phyloP scores from a whole-genome alignment of 2,329 filamentous ascomycete genomes.

The Ophiostoma sp. region DNA sequence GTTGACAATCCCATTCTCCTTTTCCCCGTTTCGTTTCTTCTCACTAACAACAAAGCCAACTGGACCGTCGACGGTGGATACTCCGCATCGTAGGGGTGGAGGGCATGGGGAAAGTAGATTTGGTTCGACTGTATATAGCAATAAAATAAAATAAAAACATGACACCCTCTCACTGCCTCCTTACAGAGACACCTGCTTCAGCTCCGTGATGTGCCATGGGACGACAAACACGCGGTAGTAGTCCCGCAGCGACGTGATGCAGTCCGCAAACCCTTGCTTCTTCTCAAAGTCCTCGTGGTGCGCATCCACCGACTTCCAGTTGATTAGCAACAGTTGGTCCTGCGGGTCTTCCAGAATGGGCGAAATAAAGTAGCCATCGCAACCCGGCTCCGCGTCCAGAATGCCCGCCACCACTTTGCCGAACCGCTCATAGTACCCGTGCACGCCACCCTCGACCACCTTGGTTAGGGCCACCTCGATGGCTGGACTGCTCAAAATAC shows the following conservation, averaged over 20 bases:
- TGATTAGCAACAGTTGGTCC: not conserved
- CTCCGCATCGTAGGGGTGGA: constrained; percentile 4
- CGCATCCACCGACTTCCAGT: not conserved
- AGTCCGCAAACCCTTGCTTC: not conserved
- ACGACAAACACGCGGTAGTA: constrained; percentile 9
- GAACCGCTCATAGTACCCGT: not conserved
- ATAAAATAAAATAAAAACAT: not conserved
- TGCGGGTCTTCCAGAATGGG: not conserved
- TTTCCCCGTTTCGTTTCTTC: not conserved
- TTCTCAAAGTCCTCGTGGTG: constrained; percentile 5
- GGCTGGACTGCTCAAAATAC: not conserved
- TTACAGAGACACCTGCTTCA: not conserved
- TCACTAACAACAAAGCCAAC: constrained; percentile 1
- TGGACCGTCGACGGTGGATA: constrained; percentile 22
- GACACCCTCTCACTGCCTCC: not conserved
- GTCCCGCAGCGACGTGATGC: not conserved
- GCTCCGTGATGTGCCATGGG: not conserved
- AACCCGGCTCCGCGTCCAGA: not conserved
- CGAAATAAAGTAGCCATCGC: not conserved
- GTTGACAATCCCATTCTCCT: not conserved
- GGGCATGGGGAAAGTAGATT: not conserved
- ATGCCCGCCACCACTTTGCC: not conserved
- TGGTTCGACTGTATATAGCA: not conserved
- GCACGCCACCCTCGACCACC: not conserved
- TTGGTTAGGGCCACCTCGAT: constrained; percentile 1